Conservation (phyloP, 306 rosid genomes). For the Rosa lucieae region DNA sequence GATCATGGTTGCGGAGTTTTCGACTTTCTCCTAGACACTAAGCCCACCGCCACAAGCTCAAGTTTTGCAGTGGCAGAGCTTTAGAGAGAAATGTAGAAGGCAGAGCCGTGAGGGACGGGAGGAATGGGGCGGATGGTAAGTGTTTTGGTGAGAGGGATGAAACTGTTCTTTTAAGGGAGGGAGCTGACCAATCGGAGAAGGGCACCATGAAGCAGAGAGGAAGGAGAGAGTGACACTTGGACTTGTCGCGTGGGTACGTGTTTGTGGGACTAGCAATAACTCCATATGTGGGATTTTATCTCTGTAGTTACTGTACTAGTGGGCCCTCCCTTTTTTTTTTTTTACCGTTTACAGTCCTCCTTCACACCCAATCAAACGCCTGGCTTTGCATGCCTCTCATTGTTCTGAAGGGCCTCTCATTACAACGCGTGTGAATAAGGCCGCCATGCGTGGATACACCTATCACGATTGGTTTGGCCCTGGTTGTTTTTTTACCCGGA, state of each 20-base stretch:
- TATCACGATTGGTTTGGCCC: constrained; percentile 54
- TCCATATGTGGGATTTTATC: constrained; percentile 44
- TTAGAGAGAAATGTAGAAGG: neutral
- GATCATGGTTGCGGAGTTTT: constrained; percentile 49
- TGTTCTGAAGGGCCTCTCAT: neutral
- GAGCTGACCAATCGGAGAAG: constrained; percentile 39
- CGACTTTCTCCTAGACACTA: neutral
- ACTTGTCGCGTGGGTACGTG: constrained; percentile 71
- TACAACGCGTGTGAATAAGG: constrained; percentile 51
- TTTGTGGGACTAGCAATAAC: constrained; percentile 30
- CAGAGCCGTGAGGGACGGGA: too few relatives aligned
- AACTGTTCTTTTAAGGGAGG: constrained; percentile 11
- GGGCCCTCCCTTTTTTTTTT: neutral
- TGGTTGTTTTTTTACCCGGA: constrained; percentile 6
- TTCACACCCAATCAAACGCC: constrained; percentile 36
- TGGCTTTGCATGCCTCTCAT: constrained; percentile 10
- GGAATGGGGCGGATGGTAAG: neutral
- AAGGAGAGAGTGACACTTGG: constrained; percentile 66
- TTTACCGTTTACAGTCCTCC: neutral
- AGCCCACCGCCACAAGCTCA: constrained; percentile 1
- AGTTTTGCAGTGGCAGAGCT: neutral
- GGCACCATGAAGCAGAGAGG: constrained; percentile 58
- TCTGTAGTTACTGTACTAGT: neutral
- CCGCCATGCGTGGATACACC: constrained; percentile 84
- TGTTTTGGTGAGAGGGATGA: neutral